Percentiles rank a stretch among this genome's conserved stretches.
These are phyloP conservation scores for Nosema granulosis DNA, from an alignment of 371 early-diverging fungal species.

Conservation along the genomic window DNA sequence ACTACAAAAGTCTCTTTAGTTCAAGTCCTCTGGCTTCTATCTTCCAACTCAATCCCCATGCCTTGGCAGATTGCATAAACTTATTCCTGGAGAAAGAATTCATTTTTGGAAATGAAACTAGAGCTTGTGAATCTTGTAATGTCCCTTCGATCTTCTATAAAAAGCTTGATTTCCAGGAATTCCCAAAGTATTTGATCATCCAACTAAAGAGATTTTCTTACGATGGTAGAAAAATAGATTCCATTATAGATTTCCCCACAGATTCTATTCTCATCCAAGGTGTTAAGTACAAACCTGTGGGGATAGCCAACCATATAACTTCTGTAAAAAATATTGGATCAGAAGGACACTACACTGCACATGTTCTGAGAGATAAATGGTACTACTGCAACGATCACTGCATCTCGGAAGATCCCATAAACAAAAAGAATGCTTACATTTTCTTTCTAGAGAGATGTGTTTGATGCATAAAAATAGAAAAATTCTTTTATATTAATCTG, in stretches of 20 bases:
- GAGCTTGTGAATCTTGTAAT: constrained; percentile 78
- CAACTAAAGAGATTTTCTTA: constrained; percentile 83
- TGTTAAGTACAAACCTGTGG: constrained; percentile 33
- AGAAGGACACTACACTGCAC: constrained; percentile 61
- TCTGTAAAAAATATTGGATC: constrained; percentile 11
- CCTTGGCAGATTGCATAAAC: constrained; percentile 69
- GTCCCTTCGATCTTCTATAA: constrained; percentile 74
- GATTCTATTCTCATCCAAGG: constrained; percentile 2
- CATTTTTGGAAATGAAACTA: constrained; percentile 74
- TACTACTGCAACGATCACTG: constrained; percentile 58
- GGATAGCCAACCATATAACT: constrained; percentile 47
- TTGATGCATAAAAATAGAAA: too few species aligned
- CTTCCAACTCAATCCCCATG: not conserved
- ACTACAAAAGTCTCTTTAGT: not conserved
- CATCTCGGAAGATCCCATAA: constrained; percentile 26
- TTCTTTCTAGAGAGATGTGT: constrained; percentile 57
- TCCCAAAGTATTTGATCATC: constrained; percentile 79
- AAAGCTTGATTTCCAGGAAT: constrained; percentile 76
- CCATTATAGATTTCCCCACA: constrained; percentile 71
- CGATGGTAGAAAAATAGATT: constrained; percentile 74
- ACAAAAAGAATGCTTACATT: constrained; percentile 57
- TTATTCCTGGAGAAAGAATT: constrained; percentile 76
- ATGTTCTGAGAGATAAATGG: constrained; percentile 49
- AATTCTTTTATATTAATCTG: too few species aligned
- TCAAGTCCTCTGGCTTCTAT: not conserved